Percentiles rank a stretch among this genome's conserved stretches.
Evolutionary conservation across 345 rosid genomes (phyloP).

Genomic region (Clausena lansium): DNA sequence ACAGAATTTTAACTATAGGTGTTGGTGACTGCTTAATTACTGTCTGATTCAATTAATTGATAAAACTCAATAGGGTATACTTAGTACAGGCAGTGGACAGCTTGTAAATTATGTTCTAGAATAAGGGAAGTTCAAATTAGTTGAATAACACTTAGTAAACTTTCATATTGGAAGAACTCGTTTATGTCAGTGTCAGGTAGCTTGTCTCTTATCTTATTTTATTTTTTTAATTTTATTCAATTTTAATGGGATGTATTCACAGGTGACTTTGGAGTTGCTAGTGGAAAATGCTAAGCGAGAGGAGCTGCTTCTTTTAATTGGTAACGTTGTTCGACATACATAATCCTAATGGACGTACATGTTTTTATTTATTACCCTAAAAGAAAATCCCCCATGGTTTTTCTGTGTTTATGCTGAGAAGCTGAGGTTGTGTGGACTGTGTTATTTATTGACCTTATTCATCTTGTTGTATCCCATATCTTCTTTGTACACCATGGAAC

Average conservation of each 20-base stretch:
- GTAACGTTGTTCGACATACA: slow-evolving; percentile 34
- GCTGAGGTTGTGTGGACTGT: slow-evolving; percentile 3
- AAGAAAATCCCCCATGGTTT: slow-evolving; percentile 19
- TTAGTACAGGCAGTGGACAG: background rate
- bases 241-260: slow-evolving; percentile 9
- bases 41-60: background rate
- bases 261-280: slow-evolving; percentile 70
- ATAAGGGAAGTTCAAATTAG: background rate
- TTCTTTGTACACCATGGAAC: background rate
- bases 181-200: slow-evolving; percentile 1
- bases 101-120: background rate
- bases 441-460: background rate
- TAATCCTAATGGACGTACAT: slow-evolving; percentile 11
- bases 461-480: background rate
- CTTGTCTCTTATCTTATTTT: background rate
- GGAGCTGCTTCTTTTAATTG: slow-evolving; percentile 46
- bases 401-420: background rate
- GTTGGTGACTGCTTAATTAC: background rate
- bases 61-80: background rate
- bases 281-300: slow-evolving; percentile 43
- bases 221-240: background rate
- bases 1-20: background rate
- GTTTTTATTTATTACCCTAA: background rate
- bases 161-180: background rate
- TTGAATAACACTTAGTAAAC: background rate